Percentiles rank a stretch among this genome's conserved stretches.
Conservation (phyloP, 148 eudicot species). For the Selenicereus undatus region DNA sequence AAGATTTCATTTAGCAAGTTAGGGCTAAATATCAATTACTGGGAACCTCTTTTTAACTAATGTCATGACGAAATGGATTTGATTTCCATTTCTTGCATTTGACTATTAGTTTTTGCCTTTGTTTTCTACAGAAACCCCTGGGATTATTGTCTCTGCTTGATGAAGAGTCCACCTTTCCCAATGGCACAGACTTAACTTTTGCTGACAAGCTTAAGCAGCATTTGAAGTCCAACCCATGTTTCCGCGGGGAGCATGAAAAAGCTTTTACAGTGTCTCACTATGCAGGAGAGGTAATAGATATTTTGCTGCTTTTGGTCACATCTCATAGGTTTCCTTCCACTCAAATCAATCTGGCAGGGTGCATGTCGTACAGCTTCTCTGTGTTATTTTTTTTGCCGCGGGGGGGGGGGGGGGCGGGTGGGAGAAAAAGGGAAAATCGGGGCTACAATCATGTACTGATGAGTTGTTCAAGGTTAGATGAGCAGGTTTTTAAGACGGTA, state of each 20-base stretch:
- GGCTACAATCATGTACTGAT: not conserved
- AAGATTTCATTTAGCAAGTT: not conserved
- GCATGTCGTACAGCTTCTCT: no score
- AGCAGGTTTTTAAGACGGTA: not conserved
- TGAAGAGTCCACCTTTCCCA: constrained; percentile 96
- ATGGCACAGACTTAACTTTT: constrained; percentile 86
- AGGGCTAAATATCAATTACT: not conserved
- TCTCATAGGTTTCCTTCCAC: not conserved
- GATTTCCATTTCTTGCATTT: not conserved
- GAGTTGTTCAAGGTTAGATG: not conserved
- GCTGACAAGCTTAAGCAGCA: constrained; percentile 95
- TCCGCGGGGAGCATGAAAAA: constrained; percentile 80
- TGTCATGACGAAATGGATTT: not conserved
- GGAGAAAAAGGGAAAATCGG: not conserved
- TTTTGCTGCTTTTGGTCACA: not conserved
- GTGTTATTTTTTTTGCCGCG: not conserved
- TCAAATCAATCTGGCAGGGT: not conserved
- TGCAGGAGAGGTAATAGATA: constrained; percentile 83
- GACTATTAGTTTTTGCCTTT: not conserved
- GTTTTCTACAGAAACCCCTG: constrained; percentile 75
- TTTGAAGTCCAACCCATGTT: constrained; percentile 60
- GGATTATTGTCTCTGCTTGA: constrained; percentile 84
- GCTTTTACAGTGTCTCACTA: constrained; percentile 82
- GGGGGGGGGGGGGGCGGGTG: not conserved
- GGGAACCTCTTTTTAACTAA: not conserved